These are phyloP conservation scores for Saccharomycopsis oosterbeekiorum DNA, from an alignment of 805 yeast genomes.

Conservation along the genomic window DNA sequence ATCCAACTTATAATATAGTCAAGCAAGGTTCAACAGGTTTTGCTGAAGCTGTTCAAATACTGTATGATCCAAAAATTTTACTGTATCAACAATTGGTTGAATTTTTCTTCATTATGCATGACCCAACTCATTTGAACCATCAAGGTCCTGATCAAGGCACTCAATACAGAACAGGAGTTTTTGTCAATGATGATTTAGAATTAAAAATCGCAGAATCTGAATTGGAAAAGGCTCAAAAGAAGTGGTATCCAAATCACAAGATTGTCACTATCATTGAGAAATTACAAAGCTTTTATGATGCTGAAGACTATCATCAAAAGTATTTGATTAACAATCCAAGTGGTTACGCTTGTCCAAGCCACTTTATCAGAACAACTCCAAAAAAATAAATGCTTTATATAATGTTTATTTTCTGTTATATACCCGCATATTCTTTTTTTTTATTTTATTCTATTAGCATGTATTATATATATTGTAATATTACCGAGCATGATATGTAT, in stretches of 20 bases:
- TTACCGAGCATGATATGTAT: no score
- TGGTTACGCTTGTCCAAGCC: slow-evolving; percentile 89
- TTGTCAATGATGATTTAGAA: slow-evolving; percentile 43
- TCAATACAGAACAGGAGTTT: slow-evolving; percentile 83
- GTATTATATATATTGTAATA: no score
- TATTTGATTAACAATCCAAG: slow-evolving; percentile 71
- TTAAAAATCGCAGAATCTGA: slow-evolving; percentile 35
- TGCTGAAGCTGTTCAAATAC: slow-evolving; percentile 78
- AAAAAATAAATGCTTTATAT: slow-evolving; percentile 4
- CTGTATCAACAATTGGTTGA: slow-evolving; percentile 55
- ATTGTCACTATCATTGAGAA: slow-evolving; percentile 68
- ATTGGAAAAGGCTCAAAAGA: slow-evolving; percentile 49
- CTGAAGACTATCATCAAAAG: slow-evolving; percentile 87
- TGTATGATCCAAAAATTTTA: slow-evolving; percentile 65
- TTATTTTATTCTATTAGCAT: background rate
- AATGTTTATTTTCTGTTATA: background rate
- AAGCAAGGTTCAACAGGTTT: slow-evolving; percentile 63
- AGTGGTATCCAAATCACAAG: slow-evolving; percentile 60
- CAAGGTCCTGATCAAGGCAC: slow-evolving; percentile 90
- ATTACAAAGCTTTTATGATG: slow-evolving; percentile 68
- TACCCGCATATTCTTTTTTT: background rate
- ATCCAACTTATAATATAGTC: slow-evolving; percentile 48
- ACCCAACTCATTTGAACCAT: slow-evolving; percentile 73
- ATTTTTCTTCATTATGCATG: slow-evolving; percentile 87
- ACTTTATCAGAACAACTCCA: slow-evolving; percentile 48